Percentiles rank a stretch among this genome's conserved stretches.
phyloP scores from a whole-genome alignment of 345 rosid species.

The Pugionium cornutum region DNA sequence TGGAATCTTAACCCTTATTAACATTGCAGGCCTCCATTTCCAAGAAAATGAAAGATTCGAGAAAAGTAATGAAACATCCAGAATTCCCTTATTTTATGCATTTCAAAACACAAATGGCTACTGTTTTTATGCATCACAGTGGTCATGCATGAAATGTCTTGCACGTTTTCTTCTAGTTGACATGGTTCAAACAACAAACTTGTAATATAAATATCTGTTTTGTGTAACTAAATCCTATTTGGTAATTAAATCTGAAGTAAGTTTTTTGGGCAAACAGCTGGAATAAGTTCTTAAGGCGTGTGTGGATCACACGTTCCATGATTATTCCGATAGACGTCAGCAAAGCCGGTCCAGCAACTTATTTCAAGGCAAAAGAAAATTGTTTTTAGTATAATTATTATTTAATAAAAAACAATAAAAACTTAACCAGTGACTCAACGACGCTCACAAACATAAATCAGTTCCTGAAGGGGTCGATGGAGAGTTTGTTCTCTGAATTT shows the following conservation, averaged over 20 bases:
- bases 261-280: neutral
- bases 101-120: neutral
- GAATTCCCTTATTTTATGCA: neutral
- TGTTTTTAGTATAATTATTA: too few species aligned
- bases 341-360: too few species aligned
- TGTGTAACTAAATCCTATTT: neutral
- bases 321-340: neutral
- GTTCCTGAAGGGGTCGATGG: constrained; percentile 51
- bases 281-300: neutral
- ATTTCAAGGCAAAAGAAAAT: too few species aligned
- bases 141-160: neutral
- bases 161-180: constrained; percentile 20
- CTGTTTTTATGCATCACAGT: neutral
- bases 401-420: too few species aligned
- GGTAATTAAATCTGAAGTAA: neutral
- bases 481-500: constrained; percentile 60
- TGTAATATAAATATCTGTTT: neutral
- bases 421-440: constrained; percentile 51
- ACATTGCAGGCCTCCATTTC: constrained; percentile 4
- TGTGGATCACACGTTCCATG: constrained; percentile 31
- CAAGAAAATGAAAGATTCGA: neutral
- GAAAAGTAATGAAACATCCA: neutral
- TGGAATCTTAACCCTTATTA: too few species aligned
- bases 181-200: constrained; percentile 6
- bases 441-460: constrained; percentile 50